Percentiles rank a stretch among this genome's conserved stretches.
phyloP scores from a whole-genome alignment of 2,329 filamentous ascomycete species.

The Claviceps pazoutovae region DNA sequence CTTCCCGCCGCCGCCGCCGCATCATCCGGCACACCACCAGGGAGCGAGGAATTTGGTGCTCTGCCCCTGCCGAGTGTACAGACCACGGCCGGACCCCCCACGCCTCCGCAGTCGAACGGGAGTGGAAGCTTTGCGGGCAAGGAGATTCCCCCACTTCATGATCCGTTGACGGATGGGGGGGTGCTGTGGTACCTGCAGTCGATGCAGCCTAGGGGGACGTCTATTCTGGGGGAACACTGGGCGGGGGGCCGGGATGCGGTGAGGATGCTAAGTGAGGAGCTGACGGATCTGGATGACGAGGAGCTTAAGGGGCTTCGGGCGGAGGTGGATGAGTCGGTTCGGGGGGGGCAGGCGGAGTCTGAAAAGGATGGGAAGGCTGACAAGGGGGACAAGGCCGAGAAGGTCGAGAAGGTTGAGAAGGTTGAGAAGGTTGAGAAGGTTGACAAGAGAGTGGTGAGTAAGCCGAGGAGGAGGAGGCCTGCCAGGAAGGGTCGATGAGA shows the following conservation, averaged over 20 bases:
- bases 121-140: slow-evolving; percentile 37
- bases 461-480: slow-evolving; percentile 21
- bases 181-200: slow-evolving; percentile 77
- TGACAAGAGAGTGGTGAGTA: slow-evolving; percentile 10
- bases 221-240: slow-evolving; percentile 55
- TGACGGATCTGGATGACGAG: slow-evolving; percentile 86
- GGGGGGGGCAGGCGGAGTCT: no score
- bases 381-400: no score
- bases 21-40: slow-evolving; percentile 31
- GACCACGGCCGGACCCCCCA: slow-evolving; percentile 35
- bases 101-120: slow-evolving; percentile 52
- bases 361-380: no score
- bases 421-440: no score
- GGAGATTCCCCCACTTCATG: slow-evolving; percentile 23
- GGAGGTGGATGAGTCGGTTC: slow-evolving; percentile 32
- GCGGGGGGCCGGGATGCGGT: slow-evolving; percentile 52
- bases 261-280: slow-evolving; percentile 62
- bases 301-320: slow-evolving; percentile 59
- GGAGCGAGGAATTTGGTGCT: slow-evolving; percentile 30
- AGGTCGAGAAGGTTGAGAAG: no score
- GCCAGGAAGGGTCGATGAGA: slow-evolving; percentile 18
- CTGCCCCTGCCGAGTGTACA: slow-evolving; percentile 14
- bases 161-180: slow-evolving; percentile 57
- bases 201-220: slow-evolving; percentile 70
- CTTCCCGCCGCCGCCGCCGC: slow-evolving; percentile 7